A percentile compares a stretch with the other conserved stretches of the same genome.
Evolutionary conservation across 495 filamentous ascomycete genomes (phyloP).

Genomic region (Xylaria scruposa): DNA sequence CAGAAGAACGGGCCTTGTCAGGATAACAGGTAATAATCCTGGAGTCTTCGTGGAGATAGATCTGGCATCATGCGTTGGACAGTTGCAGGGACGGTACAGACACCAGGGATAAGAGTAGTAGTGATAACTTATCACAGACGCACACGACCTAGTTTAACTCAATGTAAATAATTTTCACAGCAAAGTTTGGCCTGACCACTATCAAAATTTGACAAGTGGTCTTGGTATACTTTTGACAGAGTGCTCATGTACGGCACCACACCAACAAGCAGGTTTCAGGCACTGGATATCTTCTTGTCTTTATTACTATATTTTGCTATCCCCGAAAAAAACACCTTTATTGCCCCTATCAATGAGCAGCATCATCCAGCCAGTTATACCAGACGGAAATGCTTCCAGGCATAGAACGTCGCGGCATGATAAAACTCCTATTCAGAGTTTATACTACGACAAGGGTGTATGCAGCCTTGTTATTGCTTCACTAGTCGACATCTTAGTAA

Average conservation of each 20-base stretch:
- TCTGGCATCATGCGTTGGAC: background rate
- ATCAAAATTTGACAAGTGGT: background rate
- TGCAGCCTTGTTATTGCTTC: background rate
- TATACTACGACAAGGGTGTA: background rate
- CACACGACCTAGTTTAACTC: background rate
- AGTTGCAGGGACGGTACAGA: too few species aligned
- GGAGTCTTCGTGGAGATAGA: background rate
- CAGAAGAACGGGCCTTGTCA: background rate
- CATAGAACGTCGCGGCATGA: background rate
- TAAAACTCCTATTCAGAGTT: background rate
- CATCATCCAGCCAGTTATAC: background rate
- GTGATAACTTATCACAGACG: background rate
- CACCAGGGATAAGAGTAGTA: background rate
- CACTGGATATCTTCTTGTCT: background rate
- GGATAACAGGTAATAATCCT: background rate
- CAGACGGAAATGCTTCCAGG: background rate
- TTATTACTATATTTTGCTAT: background rate
- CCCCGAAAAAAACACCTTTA: background rate
- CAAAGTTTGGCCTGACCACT: background rate
- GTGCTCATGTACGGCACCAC: background rate
- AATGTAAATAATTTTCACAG: background rate
- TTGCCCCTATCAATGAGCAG: background rate
- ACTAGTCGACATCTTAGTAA: background rate
- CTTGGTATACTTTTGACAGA: background rate
- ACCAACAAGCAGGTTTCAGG: background rate